These are phyloP conservation scores for Citrullus colocynthis DNA, from an alignment of 306 rosid species.

Conservation along the genomic window DNA sequence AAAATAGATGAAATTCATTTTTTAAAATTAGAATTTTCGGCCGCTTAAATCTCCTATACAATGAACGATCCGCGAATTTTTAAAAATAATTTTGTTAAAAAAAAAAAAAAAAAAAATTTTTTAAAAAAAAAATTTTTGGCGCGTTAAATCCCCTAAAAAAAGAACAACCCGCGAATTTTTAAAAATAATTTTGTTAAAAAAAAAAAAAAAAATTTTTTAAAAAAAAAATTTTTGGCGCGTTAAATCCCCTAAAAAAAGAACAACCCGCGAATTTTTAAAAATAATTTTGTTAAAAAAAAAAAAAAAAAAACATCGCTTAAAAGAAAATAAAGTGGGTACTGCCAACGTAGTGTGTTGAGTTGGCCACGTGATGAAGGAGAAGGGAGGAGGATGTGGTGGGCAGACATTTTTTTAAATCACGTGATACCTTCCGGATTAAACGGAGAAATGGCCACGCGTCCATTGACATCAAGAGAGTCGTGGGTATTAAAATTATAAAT, in stretches of 20 bases:
- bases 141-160: background rate
- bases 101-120: too few relatives aligned
- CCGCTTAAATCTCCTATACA: background rate
- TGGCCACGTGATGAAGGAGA: constrained; percentile 84
- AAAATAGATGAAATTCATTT: background rate
- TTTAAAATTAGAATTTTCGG: too few relatives aligned
- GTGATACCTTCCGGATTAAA: constrained; percentile 54
- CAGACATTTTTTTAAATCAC: constrained; percentile 46
- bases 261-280: background rate
- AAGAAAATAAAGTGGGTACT: constrained; percentile 27
- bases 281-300: background rate
- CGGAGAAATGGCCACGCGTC: constrained; percentile 37
- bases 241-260: background rate
- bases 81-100: too few relatives aligned
- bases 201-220: too few relatives aligned
- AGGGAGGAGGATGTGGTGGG: constrained; percentile 24
- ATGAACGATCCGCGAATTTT: too few relatives aligned
- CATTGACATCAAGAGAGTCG: background rate
- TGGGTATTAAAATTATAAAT: background rate
- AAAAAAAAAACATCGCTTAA: background rate
- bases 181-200: too few relatives aligned
- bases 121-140: too few relatives aligned
- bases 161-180: too few relatives aligned
- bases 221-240: background rate
- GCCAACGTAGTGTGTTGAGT: constrained; percentile 35